Percentiles rank a stretch among this genome's conserved stretches.
phyloP scores from a whole-genome alignment of 495 filamentous ascomycete genomes.

The Hypoxylon crocopeplum region DNA sequence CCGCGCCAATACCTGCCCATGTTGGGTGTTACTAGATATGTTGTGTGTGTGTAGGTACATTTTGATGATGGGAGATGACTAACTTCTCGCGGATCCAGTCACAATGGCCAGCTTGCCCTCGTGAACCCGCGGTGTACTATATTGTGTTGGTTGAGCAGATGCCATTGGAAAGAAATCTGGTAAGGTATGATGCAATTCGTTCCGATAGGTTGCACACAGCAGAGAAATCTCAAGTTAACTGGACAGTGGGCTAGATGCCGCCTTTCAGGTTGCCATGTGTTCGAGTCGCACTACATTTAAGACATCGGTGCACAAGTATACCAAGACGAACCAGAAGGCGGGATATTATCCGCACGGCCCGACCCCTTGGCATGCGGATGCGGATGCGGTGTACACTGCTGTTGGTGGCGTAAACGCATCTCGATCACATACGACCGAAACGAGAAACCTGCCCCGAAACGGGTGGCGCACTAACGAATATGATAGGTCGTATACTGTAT shows the following conservation, averaged over 20 bases:
- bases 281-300: neutral
- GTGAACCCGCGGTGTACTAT: neutral
- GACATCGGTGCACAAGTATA: neutral
- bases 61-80: constrained; percentile 6
- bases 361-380: no score
- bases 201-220: no score
- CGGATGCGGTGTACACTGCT: no score
- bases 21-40: no score
- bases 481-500: constrained; percentile 4
- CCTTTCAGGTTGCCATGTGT: neutral
- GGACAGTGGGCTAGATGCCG: neutral
- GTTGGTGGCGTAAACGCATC: no score
- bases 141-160: neutral
- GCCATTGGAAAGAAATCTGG: neutral
- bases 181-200: no score
- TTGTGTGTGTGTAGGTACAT: neutral
- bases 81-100: constrained; percentile 79
- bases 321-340: neutral
- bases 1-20: constrained; percentile 88
- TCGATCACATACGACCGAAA: neutral
- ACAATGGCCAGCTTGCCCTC: constrained; percentile 78
- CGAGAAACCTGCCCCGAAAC: neutral
- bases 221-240: no score
- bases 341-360: neutral
- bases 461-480: neutral